Conservation (phyloP, 2,329 filamentous ascomycete genomes). For the Verticillium longisporum region DNA sequence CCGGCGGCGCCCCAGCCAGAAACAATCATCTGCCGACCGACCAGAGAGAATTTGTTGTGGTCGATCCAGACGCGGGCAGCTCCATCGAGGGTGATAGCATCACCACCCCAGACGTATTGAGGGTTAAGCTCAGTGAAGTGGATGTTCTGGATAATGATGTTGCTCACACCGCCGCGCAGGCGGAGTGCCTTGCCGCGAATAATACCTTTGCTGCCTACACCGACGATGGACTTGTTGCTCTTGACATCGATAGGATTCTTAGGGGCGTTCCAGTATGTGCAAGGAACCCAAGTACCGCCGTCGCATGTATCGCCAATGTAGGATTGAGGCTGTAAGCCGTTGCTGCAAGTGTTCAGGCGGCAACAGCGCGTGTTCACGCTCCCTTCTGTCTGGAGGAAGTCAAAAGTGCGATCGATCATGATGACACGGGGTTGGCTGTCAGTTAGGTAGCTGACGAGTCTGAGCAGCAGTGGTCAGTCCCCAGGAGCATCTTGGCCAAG, state of each 20-base stretch:
- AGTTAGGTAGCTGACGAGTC: constrained; percentile 23
- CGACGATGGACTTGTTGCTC: constrained; percentile 21
- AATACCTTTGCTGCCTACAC: constrained; percentile 15
- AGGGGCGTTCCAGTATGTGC: constrained; percentile 19
- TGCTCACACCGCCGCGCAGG: constrained; percentile 33
- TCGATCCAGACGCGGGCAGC: constrained; percentile 26
- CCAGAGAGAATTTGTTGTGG: constrained; percentile 29
- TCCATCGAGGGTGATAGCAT: constrained; percentile 18
- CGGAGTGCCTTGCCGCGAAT: constrained; percentile 33
- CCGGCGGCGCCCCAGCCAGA: constrained; percentile 22
- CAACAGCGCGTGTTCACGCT: constrained; percentile 16
- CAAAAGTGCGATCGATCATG: constrained; percentile 23
- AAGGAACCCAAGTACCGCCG: constrained; percentile 14
- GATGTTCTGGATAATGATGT: constrained; percentile 45
- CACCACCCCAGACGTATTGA: constrained; percentile 30
- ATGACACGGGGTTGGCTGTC: constrained; percentile 26
- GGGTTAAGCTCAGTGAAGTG: constrained; percentile 37
- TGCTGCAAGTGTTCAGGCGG: neutral
- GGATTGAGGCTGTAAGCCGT: constrained; percentile 5
- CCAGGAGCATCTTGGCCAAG: neutral
- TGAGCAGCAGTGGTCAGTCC: neutral
- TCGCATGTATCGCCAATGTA: constrained; percentile 17
- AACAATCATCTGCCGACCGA: constrained; percentile 33
- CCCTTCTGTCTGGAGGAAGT: constrained; percentile 18
- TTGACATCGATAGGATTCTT: constrained; percentile 14